A percentile compares a stretch with the other conserved stretches of the same genome.
These are phyloP conservation scores for Populus trichocarpa DNA, from an alignment of 441 rosid species.

Conservation along the genomic window DNA sequence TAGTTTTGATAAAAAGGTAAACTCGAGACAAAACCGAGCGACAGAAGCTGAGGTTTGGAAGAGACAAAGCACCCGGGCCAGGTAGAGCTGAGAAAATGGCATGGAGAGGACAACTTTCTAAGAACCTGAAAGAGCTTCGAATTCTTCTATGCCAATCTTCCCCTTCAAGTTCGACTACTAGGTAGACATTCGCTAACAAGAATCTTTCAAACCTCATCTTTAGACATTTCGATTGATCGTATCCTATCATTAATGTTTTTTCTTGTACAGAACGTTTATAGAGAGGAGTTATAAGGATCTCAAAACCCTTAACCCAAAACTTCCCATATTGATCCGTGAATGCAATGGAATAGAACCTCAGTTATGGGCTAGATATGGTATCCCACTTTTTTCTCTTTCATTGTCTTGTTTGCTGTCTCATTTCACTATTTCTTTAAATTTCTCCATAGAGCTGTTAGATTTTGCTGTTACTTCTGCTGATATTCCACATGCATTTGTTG, in stretches of 20 bases:
- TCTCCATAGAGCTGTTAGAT: background rate
- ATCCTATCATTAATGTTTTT: background rate
- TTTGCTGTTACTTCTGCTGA: background rate
- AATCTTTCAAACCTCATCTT: background rate
- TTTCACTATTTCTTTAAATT: background rate
- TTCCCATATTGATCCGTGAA: constrained; percentile 84
- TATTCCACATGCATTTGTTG: background rate
- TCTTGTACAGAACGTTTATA: constrained; percentile 52
- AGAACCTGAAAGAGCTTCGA: constrained; percentile 73
- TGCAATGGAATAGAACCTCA: constrained; percentile 73
- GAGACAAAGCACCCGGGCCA: background rate
- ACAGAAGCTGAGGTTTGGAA: background rate
- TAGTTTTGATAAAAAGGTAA: background rate
- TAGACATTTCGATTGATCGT: background rate
- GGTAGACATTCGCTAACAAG: constrained; percentile 34
- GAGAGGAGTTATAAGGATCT: constrained; percentile 83
- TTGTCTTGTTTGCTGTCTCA: no score
- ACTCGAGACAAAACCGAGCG: background rate
- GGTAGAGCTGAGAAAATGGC: constrained; percentile 41
- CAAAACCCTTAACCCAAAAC: constrained; percentile 80
- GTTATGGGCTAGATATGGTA: constrained; percentile 96
- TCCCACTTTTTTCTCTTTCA: background rate
- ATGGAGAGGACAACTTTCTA: constrained; percentile 70
- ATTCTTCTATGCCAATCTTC: constrained; percentile 79
- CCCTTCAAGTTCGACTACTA: constrained; percentile 63